Evolutionary conservation across 108 stramenopile species (phyloP).

Genomic region (Nitzschia putrida): DNA sequence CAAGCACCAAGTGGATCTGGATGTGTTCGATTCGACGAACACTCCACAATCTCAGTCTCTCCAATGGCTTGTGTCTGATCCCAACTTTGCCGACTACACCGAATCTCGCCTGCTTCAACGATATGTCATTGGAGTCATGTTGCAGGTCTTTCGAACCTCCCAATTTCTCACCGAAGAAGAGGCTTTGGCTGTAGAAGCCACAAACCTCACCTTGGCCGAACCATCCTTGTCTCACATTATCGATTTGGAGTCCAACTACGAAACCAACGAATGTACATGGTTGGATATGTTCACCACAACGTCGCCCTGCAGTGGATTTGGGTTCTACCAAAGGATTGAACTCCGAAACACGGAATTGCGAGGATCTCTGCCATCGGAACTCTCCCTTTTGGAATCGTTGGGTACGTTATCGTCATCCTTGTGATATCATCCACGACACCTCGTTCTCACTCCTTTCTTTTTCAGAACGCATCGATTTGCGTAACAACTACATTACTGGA

Average conservation of each 20-base stretch:
- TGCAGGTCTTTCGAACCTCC: too few species aligned
- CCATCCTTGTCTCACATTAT: not conserved
- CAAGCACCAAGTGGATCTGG: too few species aligned
- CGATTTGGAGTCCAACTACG: constrained; percentile 12
- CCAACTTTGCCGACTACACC: constrained; percentile 23
- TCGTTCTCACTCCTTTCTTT: not conserved
- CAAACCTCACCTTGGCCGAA: not conserved
- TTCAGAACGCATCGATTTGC: constrained; percentile 4
- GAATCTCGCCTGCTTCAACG: constrained; percentile 37
- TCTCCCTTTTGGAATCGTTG: constrained; percentile 23
- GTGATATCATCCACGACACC: not conserved
- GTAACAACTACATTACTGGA: constrained; percentile 19
- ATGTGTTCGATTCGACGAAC: not conserved
- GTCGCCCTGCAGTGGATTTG: constrained; percentile 19
- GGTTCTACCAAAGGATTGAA: constrained; percentile 16
- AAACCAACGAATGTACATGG: constrained; percentile 40
- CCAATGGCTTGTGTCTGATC: constrained; percentile 26
- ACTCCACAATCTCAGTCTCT: constrained; percentile 22
- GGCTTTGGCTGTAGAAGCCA: constrained; percentile 3
- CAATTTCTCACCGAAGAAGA: too few species aligned
- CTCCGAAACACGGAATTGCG: constrained; percentile 12
- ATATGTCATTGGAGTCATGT: constrained; percentile 15
- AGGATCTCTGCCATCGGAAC: constrained; percentile 31
- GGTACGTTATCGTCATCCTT: constrained; percentile 36
- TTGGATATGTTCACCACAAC: not conserved